Base-by-base conservation (phyloP, 768 basidiomycete species). In the Mrakia blollopis region DNA sequence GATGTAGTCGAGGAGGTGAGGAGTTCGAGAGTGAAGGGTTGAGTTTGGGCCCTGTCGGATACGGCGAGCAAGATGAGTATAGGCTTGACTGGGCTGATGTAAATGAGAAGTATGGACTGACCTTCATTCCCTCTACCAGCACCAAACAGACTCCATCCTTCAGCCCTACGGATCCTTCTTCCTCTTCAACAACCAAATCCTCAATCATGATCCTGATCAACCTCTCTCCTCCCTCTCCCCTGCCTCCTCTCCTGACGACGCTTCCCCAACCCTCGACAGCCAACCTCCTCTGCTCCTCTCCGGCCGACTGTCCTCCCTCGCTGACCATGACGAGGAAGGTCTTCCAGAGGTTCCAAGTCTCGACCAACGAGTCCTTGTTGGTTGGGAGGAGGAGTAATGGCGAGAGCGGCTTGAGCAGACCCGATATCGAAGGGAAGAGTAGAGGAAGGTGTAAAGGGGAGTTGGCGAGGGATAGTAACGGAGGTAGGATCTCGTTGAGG, bases 201-300 rank as follows among this genome's bases (percentile, higher is more conserved):
- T 79, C 79, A 23, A 85, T 77, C 79, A 95, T 85, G 21, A 91
- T 76, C 4, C 81, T 79, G 7, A 92, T 86, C 0, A 89, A 88
- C 67, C 86, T 85, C 73, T 87, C 88, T 41, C 91, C 85, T 11
- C 86, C 85, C 18, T 87, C 85, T 1, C 85, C 83, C 82, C 92
- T 92, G 72, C 94, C 84, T 28, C 76, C 76, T 79, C 91, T 87
- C 69, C 94, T 86, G 61, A 96, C 80, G 0, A 91, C 87, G 0
- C 88, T 88, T 0, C 90, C 92, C 95, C 93, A 97, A 5, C 93
- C 92, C 81, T 97, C 93, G 0, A 92, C 91, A 14, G 91, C 87
- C 79, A 76, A 71, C 72, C 80, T 82, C 80, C 78, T 81, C 79
- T 71, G 62, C 54, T 80, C 79, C 23, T 73, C 93, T 91, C 81